Evolutionary conservation across 164 flowering plant species (phyloP).

Genomic region (Vitis vinifera): DNA sequence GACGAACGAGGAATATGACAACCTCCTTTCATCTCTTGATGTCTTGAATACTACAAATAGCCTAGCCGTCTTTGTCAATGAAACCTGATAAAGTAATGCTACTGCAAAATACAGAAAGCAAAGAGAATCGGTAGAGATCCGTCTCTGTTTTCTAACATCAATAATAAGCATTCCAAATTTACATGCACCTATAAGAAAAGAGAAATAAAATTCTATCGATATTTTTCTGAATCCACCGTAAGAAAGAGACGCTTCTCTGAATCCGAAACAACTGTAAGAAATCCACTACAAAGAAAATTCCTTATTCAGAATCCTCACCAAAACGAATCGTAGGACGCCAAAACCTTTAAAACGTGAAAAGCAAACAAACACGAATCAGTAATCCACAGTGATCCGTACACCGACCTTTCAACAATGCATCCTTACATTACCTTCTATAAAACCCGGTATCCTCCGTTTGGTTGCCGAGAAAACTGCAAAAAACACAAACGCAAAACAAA

Average conservation of each 20-base stretch:
- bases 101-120: conserved; percentile 31
- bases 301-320: conserved; percentile 53
- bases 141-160: conserved; percentile 17
- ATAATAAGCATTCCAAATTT: conserved; percentile 19
- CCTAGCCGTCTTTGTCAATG: conserved; percentile 15
- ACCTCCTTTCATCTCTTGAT: conserved; percentile 28
- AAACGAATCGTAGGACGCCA: conserved; percentile 39
- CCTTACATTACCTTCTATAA: not conserved
- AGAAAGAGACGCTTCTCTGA: conserved; percentile 22
- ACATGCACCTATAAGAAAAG: not conserved
- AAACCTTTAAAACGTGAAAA: conserved; percentile 33
- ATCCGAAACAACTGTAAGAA: conserved; percentile 24
- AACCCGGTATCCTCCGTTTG: not conserved
- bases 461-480: conserved; percentile 6
- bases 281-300: conserved; percentile 13
- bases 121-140: conserved; percentile 34
- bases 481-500: not conserved
- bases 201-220: not conserved
- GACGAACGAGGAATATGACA: conserved; percentile 21
- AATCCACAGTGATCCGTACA: conserved; percentile 8
- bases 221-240: conserved; percentile 25
- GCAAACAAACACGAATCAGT: conserved; percentile 25
- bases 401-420: conserved; percentile 3
- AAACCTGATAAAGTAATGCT: conserved; percentile 16
- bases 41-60: conserved; percentile 1